Conservation (phyloP, 1,139 yeast genomes). For the Blastobotrys raffinosifermentans region DNA sequence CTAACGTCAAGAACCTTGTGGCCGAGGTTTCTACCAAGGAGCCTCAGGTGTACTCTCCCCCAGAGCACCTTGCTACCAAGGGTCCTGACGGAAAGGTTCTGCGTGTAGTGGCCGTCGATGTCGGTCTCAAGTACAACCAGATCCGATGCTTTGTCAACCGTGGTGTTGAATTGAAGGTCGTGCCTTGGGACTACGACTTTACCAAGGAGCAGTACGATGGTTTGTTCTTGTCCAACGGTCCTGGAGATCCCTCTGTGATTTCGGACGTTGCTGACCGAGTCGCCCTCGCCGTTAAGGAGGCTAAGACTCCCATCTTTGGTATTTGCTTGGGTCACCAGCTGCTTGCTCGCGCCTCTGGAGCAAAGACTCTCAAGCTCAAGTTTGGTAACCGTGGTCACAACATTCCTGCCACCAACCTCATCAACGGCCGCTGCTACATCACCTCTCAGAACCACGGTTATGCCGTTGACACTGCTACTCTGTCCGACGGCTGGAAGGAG, state of each 20-base stretch:
- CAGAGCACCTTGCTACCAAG: constrained; percentile 44
- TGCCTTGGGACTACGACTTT: constrained; percentile 93
- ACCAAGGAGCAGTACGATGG: constrained; percentile 77
- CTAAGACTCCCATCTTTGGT: constrained; percentile 72
- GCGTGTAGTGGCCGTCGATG: constrained; percentile 87
- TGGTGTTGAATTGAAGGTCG: constrained; percentile 93
- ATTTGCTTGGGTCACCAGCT: constrained; percentile 97
- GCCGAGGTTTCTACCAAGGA: constrained; percentile 78
- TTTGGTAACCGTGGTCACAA: constrained; percentile 99
- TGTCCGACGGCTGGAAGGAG: constrained; percentile 79
- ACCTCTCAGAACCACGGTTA: constrained; percentile 98
- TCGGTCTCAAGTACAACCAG: constrained; percentile 97
- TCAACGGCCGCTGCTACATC: constrained; percentile 90
- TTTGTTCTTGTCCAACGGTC: constrained; percentile 94
- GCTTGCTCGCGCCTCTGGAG: constrained; percentile 91
- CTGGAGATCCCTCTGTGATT: constrained; percentile 97
- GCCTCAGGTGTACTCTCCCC: constrained; percentile 68
- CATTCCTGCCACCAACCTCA: constrained; percentile 87
- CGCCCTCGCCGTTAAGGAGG: constrained; percentile 48
- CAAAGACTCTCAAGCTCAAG: constrained; percentile 84
- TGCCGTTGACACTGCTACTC: constrained; percentile 82
- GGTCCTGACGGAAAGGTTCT: constrained; percentile 70
- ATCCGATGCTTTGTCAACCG: constrained; percentile 93
- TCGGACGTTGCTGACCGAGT: constrained; percentile 57
- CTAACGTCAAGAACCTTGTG: constrained; percentile 85